These are phyloP conservation scores for Nicotiana benthamiana DNA, from an alignment of 257 asterid species.

Conservation along the genomic window DNA sequence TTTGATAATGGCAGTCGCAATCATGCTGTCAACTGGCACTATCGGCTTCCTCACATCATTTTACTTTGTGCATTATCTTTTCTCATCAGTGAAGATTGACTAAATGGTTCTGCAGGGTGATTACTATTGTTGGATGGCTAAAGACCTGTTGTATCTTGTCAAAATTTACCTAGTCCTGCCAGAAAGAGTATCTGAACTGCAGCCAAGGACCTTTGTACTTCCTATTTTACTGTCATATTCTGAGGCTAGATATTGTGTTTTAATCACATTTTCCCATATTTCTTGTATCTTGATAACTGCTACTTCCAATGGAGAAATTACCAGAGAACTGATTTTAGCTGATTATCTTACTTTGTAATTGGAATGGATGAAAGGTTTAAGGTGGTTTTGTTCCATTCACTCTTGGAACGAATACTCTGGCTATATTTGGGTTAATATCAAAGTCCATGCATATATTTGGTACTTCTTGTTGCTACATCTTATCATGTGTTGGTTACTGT, in stretches of 20 bases:
- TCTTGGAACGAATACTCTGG: not conserved
- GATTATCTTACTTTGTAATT: not conserved
- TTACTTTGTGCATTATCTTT: conserved; percentile 75
- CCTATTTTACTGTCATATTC: conserved; percentile 7
- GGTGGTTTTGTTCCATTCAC: not conserved
- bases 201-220: conserved; percentile 1
- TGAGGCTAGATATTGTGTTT: conserved; percentile 17
- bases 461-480: not conserved
- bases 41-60: conserved; percentile 78
- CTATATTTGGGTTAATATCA: not conserved
- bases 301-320: not conserved
- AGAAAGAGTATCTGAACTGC: conserved; percentile 14
- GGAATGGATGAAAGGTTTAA: not conserved
- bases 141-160: conserved; percentile 12
- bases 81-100: conserved; percentile 85
- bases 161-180: not conserved
- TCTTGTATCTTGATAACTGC: not conserved
- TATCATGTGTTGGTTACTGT: not conserved
- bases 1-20: conserved; percentile 63
- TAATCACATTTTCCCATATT: not conserved
- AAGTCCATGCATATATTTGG: not conserved
- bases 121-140: conserved; percentile 4
- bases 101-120: conserved; percentile 19
- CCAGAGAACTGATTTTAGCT: not conserved
- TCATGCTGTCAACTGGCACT: conserved; percentile 78